Base-by-base conservation (phyloP, 768 basidiomycete species). In the Tricholoma flavovirens region DNA sequence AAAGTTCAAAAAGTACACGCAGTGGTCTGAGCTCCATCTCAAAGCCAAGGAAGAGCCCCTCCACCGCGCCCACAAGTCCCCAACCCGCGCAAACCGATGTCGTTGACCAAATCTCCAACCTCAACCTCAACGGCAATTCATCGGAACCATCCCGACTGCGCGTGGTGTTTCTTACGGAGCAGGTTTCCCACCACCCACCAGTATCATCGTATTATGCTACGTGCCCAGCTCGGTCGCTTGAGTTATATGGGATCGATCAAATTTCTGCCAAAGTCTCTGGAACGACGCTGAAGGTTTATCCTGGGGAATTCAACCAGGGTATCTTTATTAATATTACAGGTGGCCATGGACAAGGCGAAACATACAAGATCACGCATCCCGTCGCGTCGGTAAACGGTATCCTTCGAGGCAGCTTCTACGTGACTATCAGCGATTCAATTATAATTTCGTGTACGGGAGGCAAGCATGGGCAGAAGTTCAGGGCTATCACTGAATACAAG, bases 171-270 rank as follows among this genome's bases (percentile, higher is more conserved):
- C 71, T 95, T 48, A 96, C 93, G 12, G 95, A 97, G 69, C 95
- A 97, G 71, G 86, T 98, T 48, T 97, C 91, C 1, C 97, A 99
- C 72, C 97, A 99, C 65, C 97, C 97, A 0, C 97, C 97, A 2
- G 83, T 98, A 29, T 96, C 93, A 1, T 85, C 89, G 0, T 96
- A 85, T 66, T 86, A 84, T 59, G 91, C 88, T 6, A 59, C 74
- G 4, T 95, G 91, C 69, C 92, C 94, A 0, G 73, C 82, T 40
- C 82, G 84, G 22, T 81, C 82, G 29, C 66, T 95, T 40, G 85
- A 89, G 59, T 77, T 90, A 67, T 72, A 72, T 15, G 96, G 94
- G 4, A 77, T 93, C 56, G 96, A 99, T 73, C 96, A 99, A 73
- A 94, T 99, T 60, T 79, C 86, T 1, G 97, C 95, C 14, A 91